These are phyloP conservation scores for Podospora anserina DNA, from an alignment of 495 filamentous ascomycete species.

Conservation along the genomic window DNA sequence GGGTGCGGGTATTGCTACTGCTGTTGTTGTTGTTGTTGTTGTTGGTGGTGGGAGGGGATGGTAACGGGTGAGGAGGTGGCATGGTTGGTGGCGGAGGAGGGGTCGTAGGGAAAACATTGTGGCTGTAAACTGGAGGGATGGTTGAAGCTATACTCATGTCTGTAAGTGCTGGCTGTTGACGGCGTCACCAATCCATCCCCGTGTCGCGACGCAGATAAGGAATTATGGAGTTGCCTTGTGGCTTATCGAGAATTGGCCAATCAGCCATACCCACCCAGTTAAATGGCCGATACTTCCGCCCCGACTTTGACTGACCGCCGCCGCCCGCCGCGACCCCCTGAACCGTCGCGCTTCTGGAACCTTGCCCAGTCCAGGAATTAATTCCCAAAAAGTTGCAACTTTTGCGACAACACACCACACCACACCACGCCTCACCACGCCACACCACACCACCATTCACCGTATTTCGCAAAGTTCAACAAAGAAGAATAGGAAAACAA, in stretches of 20 bases:
- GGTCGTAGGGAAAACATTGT: slow-evolving; percentile 17
- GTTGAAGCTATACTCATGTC: not conserved
- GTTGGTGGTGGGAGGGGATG: not conserved
- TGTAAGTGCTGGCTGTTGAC: not conserved
- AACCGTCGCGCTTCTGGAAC: not conserved
- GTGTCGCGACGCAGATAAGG: not conserved
- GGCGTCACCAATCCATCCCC: not conserved
- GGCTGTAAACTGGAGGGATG: not conserved
- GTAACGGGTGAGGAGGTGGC: not conserved
- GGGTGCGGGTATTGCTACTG: not conserved
- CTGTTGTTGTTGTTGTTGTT: not conserved
- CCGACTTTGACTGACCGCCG: not conserved
- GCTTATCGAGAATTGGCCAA: not conserved
- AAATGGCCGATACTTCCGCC: not conserved
- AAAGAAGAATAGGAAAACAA: not conserved
- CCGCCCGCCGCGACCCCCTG: not conserved
- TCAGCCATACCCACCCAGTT: not conserved
- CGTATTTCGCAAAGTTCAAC: not conserved
- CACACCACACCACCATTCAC: not conserved
- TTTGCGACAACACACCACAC: slow-evolving; percentile 2
- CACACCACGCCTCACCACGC: not conserved
- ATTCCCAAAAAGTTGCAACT: not conserved
- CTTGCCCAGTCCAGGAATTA: not conserved
- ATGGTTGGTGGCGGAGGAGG: not conserved
- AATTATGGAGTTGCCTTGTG: not conserved